Percentiles rank a stretch among this genome's conserved stretches.
These are phyloP conservation scores for Lupinus albus DNA, from an alignment of 306 rosid genomes.

Conservation along the genomic window DNA sequence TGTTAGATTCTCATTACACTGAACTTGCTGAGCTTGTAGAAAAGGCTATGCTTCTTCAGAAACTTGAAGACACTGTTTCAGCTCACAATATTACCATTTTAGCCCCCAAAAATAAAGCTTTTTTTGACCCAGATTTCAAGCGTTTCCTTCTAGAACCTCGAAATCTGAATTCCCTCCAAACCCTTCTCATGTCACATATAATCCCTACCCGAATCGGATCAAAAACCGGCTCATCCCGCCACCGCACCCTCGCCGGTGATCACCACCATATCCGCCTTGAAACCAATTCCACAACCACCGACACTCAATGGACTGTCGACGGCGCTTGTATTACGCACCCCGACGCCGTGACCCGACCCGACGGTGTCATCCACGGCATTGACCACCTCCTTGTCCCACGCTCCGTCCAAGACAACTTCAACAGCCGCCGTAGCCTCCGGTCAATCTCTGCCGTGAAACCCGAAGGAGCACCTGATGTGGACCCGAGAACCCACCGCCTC, in stretches of 20 bases:
- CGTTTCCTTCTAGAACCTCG: slow-evolving; percentile 73
- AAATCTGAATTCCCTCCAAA: slow-evolving; percentile 64
- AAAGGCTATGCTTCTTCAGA: slow-evolving; percentile 67
- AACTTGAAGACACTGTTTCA: slow-evolving; percentile 63
- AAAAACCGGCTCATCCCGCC: slow-evolving; percentile 38
- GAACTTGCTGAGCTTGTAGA: slow-evolving; percentile 73
- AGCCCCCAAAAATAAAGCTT: slow-evolving; percentile 74
- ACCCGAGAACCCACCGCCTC: slow-evolving; percentile 69
- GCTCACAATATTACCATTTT: slow-evolving; percentile 69
- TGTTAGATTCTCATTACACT: slow-evolving; percentile 79
- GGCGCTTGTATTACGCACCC: slow-evolving; percentile 51
- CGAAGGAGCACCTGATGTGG: slow-evolving; percentile 70
- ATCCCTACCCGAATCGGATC: slow-evolving; percentile 60
- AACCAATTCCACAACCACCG: slow-evolving; percentile 31
- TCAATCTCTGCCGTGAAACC: slow-evolving; percentile 76
- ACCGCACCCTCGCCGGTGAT: slow-evolving; percentile 44
- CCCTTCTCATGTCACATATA: slow-evolving; percentile 61
- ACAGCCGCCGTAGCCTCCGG: slow-evolving; percentile 65
- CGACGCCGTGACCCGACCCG: slow-evolving; percentile 60
- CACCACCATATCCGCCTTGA: slow-evolving; percentile 32
- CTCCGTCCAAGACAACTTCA: slow-evolving; percentile 69
- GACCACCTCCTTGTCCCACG: slow-evolving; percentile 64
- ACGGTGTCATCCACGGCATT: slow-evolving; percentile 81
- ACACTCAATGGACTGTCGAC: slow-evolving; percentile 50
- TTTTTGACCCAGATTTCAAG: slow-evolving; percentile 74